These are phyloP conservation scores for Neonectria punicea DNA, from an alignment of 2,329 filamentous ascomycete genomes.

Conservation along the genomic window DNA sequence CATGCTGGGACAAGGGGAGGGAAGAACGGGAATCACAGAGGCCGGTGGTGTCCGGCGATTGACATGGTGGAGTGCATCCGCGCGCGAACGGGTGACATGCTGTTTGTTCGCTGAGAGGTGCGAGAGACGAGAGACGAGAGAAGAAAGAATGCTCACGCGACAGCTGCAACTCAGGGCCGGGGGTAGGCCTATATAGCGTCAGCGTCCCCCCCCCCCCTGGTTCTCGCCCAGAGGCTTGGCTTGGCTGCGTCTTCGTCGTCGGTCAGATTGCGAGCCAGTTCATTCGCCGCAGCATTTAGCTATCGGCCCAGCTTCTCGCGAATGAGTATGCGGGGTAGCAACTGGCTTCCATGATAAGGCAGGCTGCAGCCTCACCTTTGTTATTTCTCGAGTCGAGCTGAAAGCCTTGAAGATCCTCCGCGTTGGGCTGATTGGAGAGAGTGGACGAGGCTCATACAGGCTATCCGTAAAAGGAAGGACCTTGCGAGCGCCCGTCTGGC, in stretches of 20 bases:
- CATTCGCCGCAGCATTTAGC: not conserved
- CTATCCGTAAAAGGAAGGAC: not conserved
- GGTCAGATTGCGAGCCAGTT: not conserved
- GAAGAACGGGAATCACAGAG: not conserved
- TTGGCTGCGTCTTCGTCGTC: no score
- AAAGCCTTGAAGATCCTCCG: not conserved
- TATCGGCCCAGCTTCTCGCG: not conserved
- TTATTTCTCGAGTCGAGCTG: not conserved
- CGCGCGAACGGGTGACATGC: not conserved
- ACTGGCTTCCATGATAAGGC: not conserved
- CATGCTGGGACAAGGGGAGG: slow-evolving; percentile 20
- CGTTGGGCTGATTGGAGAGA: not conserved
- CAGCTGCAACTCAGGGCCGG: no score
- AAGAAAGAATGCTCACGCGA: not conserved
- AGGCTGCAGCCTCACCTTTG: not conserved
- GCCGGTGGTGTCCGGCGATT: not conserved
- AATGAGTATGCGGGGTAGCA: not conserved
- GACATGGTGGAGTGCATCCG: not conserved
- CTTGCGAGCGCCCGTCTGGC: not conserved
- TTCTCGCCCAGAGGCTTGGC: no score
- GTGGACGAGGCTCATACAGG: not conserved
- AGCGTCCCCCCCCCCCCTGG: no score
- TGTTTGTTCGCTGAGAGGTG: not conserved
- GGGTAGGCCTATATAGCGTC: not conserved
- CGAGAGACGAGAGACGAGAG: not conserved